These are phyloP conservation scores for Bryoerythrophyllum caledonicum DNA, from an alignment of 225 moss, liverwort and hornwort genomes.

Conservation along the genomic window DNA sequence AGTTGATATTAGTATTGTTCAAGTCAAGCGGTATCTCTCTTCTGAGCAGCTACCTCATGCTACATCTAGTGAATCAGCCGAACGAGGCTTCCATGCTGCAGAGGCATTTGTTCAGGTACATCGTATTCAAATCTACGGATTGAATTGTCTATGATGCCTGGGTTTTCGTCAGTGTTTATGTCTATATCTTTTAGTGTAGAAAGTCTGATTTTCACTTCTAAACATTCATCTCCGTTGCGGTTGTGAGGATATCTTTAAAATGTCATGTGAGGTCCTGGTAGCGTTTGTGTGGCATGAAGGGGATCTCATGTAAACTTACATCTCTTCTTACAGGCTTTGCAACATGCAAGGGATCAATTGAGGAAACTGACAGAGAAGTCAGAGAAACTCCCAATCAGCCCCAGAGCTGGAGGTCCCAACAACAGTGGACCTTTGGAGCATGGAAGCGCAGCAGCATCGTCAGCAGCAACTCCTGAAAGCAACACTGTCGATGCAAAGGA, in stretches of 20 bases:
- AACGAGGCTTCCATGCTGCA: conserved; percentile 90
- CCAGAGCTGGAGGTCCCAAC: conserved; percentile 31
- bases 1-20: conserved; percentile 76
- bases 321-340: conserved; percentile 58
- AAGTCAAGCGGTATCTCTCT: conserved; percentile 73
- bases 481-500: conserved; percentile 19
- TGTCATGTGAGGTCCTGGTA: neutral
- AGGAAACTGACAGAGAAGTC: conserved; percentile 61
- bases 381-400: conserved; percentile 46
- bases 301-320: neutral
- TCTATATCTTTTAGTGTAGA: neutral
- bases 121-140: neutral
- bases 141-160: conserved; percentile 8
- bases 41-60: conserved; percentile 79
- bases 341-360: conserved; percentile 72
- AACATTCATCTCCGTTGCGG: neutral
- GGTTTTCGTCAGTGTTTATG: conserved; percentile 3
- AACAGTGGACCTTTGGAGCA: conserved; percentile 42
- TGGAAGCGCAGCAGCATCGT: conserved; percentile 39
- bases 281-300: neutral
- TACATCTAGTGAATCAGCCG: conserved; percentile 75
- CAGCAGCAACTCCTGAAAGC: conserved; percentile 35
- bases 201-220: neutral
- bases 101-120: conserved; percentile 89
- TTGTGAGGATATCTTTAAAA: neutral